phyloP scores from a whole-genome alignment of 2,329 filamentous ascomycete genomes.

The Fusarium incarnatum region DNA sequence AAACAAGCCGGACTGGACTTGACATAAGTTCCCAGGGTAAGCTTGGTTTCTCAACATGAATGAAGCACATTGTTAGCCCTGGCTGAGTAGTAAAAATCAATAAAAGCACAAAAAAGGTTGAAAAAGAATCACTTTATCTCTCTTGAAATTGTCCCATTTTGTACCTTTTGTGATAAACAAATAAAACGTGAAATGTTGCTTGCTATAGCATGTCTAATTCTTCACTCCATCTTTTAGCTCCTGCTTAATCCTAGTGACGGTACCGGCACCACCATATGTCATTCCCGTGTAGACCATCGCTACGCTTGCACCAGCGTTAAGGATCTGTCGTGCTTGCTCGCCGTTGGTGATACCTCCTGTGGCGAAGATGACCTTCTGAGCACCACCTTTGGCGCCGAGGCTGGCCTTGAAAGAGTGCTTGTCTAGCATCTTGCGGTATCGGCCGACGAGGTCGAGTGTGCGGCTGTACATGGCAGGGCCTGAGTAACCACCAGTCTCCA shows the following conservation, averaged over 20 bases:
- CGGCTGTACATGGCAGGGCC: slow-evolving; percentile 89
- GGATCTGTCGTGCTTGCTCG: slow-evolving; percentile 80
- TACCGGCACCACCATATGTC: slow-evolving; percentile 73
- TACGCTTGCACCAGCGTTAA: slow-evolving; percentile 90
- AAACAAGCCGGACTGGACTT: not conserved
- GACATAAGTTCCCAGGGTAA: not conserved
- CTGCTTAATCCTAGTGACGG: slow-evolving; percentile 72
- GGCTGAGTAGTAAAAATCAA: not conserved
- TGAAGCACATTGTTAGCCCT: not conserved
- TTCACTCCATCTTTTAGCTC: slow-evolving; percentile 65
- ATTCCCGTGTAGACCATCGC: slow-evolving; percentile 90
- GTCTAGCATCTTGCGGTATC: slow-evolving; percentile 79
- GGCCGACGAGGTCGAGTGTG: slow-evolving; percentile 80
- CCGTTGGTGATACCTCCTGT: slow-evolving; percentile 94
- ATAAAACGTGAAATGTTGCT: slow-evolving; percentile 38
- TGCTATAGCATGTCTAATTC: slow-evolving; percentile 38
- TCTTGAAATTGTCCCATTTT: slow-evolving; percentile 7
- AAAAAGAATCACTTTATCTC: not conserved
- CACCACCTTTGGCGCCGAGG: slow-evolving; percentile 36
- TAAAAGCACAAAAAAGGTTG: not conserved
- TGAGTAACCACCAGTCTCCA: slow-evolving; percentile 88
- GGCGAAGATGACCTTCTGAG: slow-evolving; percentile 87
- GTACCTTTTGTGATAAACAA: slow-evolving; percentile 28
- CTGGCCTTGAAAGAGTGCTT: slow-evolving; percentile 52
- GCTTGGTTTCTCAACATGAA: not conserved